Percentiles rank a stretch among this genome's conserved stretches.
phyloP scores from a whole-genome alignment of 73 alveolate genomes.

The Effrenium voratum region DNA sequence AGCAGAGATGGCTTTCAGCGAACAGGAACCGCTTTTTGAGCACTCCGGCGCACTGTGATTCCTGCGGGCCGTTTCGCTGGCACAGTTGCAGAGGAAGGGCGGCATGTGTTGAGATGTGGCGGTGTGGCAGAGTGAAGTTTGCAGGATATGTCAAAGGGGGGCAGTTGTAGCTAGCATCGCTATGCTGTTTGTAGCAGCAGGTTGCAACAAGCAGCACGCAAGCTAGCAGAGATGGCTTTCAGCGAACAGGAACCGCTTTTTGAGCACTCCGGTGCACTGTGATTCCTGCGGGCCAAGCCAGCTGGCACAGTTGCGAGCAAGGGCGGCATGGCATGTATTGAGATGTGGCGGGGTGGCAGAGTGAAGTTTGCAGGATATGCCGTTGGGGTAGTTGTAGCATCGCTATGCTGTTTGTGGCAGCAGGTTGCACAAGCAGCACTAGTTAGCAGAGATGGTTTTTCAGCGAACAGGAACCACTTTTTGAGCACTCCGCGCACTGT shows the following conservation, averaged over 20 bases:
- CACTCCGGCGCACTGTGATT: not conserved
- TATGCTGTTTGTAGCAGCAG: no score
- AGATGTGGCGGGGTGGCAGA: not conserved
- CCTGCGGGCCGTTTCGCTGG: conserved; percentile 8
- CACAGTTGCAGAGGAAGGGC: not conserved
- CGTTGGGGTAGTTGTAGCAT: not conserved
- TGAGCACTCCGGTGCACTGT: no score
- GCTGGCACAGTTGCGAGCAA: no score
- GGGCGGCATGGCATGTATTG: not conserved
- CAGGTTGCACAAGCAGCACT: conserved; percentile 52
- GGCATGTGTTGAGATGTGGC: no score
- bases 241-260: no score
- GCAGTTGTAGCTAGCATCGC: no score
- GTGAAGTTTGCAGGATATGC: not conserved
- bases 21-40: not conserved
- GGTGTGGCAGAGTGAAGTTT: no score
- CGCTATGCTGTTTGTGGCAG: conserved; percentile 73
- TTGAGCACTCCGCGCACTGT: conserved; percentile 62
- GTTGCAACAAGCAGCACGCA: no score
- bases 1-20: no score
- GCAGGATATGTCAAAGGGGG: not conserved
- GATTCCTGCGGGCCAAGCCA: no score
- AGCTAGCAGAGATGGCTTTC: no score
- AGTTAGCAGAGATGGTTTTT: conserved; percentile 31
- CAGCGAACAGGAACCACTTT: conserved; percentile 87